Evolutionary conservation across 768 basidiomycete species (phyloP).

Genomic region (Rhodosporidiobolus sp.): DNA sequence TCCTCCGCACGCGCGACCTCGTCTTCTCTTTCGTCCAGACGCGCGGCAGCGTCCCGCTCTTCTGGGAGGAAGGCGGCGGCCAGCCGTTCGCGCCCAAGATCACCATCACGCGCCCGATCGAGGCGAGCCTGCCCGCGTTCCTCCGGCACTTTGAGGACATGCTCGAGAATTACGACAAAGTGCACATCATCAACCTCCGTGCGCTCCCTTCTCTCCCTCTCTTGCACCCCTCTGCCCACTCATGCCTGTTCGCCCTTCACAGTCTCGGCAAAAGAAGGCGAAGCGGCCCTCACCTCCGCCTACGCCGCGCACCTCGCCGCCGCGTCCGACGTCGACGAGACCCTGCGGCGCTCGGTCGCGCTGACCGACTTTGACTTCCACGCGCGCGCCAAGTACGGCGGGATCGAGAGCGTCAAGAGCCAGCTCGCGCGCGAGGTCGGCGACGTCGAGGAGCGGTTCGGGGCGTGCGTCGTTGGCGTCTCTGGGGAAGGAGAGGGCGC

Average conservation of each 20-base stretch:
- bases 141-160: conserved; percentile 87
- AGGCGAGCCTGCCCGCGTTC: conserved; percentile 92
- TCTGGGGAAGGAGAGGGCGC: not conserved
- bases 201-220: not conserved
- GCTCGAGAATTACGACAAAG: conserved; percentile 75
- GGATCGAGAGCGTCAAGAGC: conserved; percentile 78
- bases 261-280: conserved; percentile 85
- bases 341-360: conserved; percentile 36
- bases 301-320: conserved; percentile 70
- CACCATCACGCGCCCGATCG: conserved; percentile 86
- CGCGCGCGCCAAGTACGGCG: conserved; percentile 68
- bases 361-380: conserved; percentile 95
- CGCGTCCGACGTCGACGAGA: conserved; percentile 39
- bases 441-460: conserved; percentile 30
- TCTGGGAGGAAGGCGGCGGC: conserved; percentile 97
- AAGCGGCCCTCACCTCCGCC: conserved; percentile 73
- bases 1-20: conserved; percentile 80
- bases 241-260: too few species aligned
- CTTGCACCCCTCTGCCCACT: too few species aligned
- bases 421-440: conserved; percentile 56
- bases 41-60: conserved; percentile 91
- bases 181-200: conserved; percentile 81
- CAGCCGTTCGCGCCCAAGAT: conserved; percentile 85
- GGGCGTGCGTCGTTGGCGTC: conserved; percentile 39
- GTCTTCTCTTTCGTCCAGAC: conserved; percentile 91